These are phyloP conservation scores for Fragaria nilgerrensis DNA, from an alignment of 306 rosid genomes.

Conservation along the genomic window DNA sequence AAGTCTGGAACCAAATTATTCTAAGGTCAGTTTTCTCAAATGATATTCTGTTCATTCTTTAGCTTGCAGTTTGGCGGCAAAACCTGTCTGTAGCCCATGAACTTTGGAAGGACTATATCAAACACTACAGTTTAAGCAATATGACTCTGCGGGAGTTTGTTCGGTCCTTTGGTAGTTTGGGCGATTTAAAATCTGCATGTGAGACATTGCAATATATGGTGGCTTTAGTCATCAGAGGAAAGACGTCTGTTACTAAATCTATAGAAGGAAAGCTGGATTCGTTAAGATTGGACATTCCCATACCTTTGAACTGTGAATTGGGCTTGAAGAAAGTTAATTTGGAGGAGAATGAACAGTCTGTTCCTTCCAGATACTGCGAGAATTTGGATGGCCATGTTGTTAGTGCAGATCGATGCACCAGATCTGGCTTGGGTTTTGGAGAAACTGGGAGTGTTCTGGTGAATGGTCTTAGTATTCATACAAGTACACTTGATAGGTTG, in stretches of 20 bases:
- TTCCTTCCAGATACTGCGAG: constrained; percentile 21
- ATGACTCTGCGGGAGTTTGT: constrained; percentile 29
- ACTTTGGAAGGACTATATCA: constrained; percentile 66
- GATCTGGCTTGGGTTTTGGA: constrained; percentile 25
- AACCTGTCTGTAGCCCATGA: constrained; percentile 61
- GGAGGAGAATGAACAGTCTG: constrained; percentile 30
- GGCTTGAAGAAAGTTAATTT: constrained; percentile 34
- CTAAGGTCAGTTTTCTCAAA: neutral
- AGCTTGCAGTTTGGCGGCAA: constrained; percentile 85
- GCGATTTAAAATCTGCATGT: constrained; percentile 39
- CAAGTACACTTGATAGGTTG: constrained; percentile 28
- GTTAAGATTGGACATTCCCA: constrained; percentile 67
- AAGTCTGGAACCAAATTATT: neutral
- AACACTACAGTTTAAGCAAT: constrained; percentile 37
- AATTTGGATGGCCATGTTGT: constrained; percentile 28
- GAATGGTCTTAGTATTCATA: constrained; percentile 23
- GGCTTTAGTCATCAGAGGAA: constrained; percentile 44
- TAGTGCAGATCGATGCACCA: constrained; percentile 25
- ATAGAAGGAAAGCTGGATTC: constrained; percentile 41
- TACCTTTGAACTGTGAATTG: constrained; percentile 50
- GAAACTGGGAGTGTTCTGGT: constrained; percentile 29
- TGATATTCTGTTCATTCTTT: constrained; percentile 21
- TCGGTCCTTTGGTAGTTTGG: constrained; percentile 43
- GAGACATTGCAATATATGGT: constrained; percentile 63
- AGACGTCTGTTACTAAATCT: constrained; percentile 27